A percentile compares a stretch with the other conserved stretches of the same genome.
Evolutionary conservation across 345 rosid genomes (phyloP).

Genomic region (Eucalyptus marginata): DNA sequence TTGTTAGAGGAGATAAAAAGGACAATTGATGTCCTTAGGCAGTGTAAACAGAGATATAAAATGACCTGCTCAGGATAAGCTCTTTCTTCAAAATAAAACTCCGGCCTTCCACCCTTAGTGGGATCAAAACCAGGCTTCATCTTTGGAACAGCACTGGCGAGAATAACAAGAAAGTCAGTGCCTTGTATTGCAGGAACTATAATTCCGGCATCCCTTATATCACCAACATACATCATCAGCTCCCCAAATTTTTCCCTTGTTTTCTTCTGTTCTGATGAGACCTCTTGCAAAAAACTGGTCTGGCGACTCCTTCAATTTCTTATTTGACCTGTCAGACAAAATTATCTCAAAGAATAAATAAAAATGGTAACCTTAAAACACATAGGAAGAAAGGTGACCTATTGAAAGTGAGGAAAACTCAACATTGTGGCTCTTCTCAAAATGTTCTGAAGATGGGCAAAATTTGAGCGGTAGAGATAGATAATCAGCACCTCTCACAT

Average conservation of each 20-base stretch:
- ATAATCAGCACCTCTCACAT: not conserved
- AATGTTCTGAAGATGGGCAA: not conserved
- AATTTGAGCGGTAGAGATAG: not conserved
- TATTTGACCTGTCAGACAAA: constrained; percentile 44
- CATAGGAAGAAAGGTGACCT: not conserved
- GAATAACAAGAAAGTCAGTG: constrained; percentile 70
- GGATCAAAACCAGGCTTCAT: constrained; percentile 93
- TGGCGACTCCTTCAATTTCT: constrained; percentile 73
- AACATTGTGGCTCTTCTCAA: not conserved
- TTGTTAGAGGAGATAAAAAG: not conserved
- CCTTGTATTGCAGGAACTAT: constrained; percentile 64
- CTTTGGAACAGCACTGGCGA: constrained; percentile 79
- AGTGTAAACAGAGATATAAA: not conserved
- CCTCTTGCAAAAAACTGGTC: constrained; percentile 63
- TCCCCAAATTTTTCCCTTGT: constrained; percentile 80
- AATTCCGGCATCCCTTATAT: constrained; percentile 41
- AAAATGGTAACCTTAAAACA: not conserved
- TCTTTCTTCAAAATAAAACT: constrained; percentile 86
- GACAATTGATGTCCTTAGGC: not conserved
- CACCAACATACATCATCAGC: constrained; percentile 71
- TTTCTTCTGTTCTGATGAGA: constrained; percentile 75
- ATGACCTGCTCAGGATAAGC: constrained; percentile 86
- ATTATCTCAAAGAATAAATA: not conserved
- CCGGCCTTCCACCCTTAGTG: constrained; percentile 73
- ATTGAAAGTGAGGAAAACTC: not conserved